These are phyloP conservation scores for Epipyxis sp. DNA, from an alignment of 108 stramenopile genomes.

Conservation along the genomic window DNA sequence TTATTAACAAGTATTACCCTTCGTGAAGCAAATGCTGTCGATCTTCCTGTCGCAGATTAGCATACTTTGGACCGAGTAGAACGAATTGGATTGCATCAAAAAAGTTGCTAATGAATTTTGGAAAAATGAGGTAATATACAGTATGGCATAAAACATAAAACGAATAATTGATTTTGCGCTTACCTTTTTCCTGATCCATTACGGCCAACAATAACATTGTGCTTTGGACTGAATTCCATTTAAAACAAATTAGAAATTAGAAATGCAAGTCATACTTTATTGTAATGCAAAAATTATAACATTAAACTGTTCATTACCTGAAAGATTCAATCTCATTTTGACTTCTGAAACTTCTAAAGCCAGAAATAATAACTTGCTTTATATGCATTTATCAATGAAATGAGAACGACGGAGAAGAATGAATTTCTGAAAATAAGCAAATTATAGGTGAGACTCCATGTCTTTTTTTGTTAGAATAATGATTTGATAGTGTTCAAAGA, in stretches of 20 bases:
- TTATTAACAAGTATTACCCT: too few relatives aligned
- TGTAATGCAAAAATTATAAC: background rate
- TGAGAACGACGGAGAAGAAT: too few relatives aligned
- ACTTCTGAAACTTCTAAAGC: constrained; percentile 88
- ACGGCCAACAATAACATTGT: constrained; percentile 86
- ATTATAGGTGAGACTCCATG: too few relatives aligned
- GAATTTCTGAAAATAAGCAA: too few relatives aligned
- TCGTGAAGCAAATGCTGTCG: constrained; percentile 57
- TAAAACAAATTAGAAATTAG: background rate
- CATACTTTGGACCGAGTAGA: constrained; percentile 78
- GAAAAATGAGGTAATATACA: background rate
- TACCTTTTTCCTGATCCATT: constrained; percentile 86
- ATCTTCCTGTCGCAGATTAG: constrained; percentile 69
- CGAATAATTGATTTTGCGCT: background rate
- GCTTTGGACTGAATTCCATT: constrained; percentile 60
- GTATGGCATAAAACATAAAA: background rate
- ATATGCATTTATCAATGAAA: constrained; percentile 97
- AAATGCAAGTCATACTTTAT: background rate
- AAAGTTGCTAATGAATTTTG: background rate
- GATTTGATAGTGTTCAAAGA: too few relatives aligned
- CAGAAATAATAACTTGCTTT: constrained; percentile 91
- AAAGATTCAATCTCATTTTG: constrained; percentile 76
- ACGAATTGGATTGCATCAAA: constrained; percentile 87
- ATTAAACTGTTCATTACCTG: background rate
- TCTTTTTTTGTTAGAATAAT: too few relatives aligned